Percentiles rank a stretch among this genome's conserved stretches.
Evolutionary conservation across 176 grass and related monocot genomes (phyloP).

Genomic region (Cenchrus americanus): DNA sequence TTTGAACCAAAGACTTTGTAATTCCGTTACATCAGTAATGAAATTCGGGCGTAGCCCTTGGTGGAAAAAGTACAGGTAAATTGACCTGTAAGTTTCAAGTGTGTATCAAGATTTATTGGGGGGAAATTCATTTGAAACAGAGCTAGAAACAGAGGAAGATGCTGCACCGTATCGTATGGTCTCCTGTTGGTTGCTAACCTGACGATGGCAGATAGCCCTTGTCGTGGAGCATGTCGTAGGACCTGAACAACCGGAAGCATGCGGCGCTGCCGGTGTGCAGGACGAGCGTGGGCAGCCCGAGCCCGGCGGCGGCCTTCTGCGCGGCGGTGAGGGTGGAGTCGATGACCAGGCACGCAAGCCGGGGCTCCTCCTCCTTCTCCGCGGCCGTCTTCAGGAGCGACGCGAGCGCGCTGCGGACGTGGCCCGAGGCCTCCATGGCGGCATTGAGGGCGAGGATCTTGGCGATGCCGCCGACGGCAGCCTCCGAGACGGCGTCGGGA

Average conservation of each 20-base stretch:
- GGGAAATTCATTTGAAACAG: background rate
- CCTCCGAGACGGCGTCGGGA: background rate
- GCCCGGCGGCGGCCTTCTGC: background rate
- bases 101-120: background rate
- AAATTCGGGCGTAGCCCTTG: too few relatives aligned
- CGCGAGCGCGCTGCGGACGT: constrained; percentile 23
- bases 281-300: constrained; percentile 22
- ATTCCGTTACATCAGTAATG: too few relatives aligned
- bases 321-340: constrained; percentile 4
- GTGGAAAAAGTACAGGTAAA: background rate
- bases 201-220: constrained; percentile 37
- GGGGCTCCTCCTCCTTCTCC: background rate
- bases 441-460: constrained; percentile 34
- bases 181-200: background rate
- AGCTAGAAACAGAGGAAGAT: too few relatives aligned
- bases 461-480: background rate
- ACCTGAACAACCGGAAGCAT: background rate
- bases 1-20: too few relatives aligned
- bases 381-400: background rate
- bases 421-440: constrained; percentile 28
- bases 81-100: background rate
- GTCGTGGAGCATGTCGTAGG: constrained; percentile 38
- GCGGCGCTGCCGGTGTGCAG: constrained; percentile 36
- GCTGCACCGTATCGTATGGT: background rate
- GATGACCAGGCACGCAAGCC: constrained; percentile 15